Conservation (phyloP, 192 early-diverging fungal genomes). For the Coemansia sp. region DNA sequence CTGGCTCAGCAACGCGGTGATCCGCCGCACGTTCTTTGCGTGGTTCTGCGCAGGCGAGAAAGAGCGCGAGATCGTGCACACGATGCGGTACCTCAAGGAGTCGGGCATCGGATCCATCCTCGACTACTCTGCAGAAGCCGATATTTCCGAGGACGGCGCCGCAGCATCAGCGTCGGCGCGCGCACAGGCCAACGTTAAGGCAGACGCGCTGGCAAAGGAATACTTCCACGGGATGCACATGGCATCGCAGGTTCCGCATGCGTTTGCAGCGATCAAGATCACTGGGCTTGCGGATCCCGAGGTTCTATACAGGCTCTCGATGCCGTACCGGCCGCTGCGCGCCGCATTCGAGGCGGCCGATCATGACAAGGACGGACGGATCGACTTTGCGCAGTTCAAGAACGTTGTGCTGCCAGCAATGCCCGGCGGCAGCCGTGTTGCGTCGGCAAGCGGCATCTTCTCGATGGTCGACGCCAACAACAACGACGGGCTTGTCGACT, state of each 20-base stretch:
- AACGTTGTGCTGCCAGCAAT: constrained; percentile 38
- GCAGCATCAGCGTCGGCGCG: constrained; percentile 52
- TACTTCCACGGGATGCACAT: constrained; percentile 74
- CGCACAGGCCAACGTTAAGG: constrained; percentile 59
- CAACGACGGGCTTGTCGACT: constrained; percentile 61
- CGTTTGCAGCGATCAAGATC: constrained; percentile 86
- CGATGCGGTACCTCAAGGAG: constrained; percentile 68
- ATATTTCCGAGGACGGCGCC: constrained; percentile 59
- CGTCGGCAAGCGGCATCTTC: constrained; percentile 50
- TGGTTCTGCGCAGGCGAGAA: constrained; percentile 84
- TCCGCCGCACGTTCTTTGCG: constrained; percentile 86
- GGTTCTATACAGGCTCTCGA: constrained; percentile 72
- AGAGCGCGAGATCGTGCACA: constrained; percentile 75
- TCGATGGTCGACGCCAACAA: constrained; percentile 50
- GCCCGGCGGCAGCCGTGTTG: constrained; percentile 31
- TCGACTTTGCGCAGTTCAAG: constrained; percentile 52
- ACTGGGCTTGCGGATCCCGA: constrained; percentile 78
- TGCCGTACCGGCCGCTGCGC: constrained; percentile 32
- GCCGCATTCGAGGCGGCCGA: constrained; percentile 55
- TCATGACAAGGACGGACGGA: constrained; percentile 56
- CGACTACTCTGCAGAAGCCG: constrained; percentile 85
- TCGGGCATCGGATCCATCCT: constrained; percentile 81
- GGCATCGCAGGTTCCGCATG: constrained; percentile 62
- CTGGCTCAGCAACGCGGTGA: constrained; percentile 62
- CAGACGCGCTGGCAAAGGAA: constrained; percentile 65